Evolutionary conservation across 1,284 basidiomycete species (phyloP).

Genomic region (Schizophyllum commune): DNA sequence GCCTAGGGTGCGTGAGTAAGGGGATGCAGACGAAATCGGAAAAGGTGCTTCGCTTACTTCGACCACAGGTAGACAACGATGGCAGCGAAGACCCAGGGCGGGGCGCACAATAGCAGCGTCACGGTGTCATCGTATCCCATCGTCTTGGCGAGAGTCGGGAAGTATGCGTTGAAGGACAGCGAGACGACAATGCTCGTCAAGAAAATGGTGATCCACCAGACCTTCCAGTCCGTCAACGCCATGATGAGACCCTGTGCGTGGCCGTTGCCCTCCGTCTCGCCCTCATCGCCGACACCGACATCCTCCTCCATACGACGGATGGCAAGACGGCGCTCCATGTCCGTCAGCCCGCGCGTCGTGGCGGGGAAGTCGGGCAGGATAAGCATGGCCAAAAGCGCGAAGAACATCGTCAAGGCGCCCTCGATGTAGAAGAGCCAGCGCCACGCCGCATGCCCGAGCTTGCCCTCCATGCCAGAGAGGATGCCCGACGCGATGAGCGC

Average conservation of each 20-base stretch:
- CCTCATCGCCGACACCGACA: conserved; percentile 47
- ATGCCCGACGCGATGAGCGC: conserved; percentile 65
- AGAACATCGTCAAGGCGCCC: conserved; percentile 57
- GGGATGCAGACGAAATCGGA: neutral
- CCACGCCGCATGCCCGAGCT: conserved; percentile 66
- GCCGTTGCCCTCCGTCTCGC: conserved; percentile 30
- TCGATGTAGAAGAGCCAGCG: conserved; percentile 76
- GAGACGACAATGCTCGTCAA: conserved; percentile 43
- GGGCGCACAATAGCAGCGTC: conserved; percentile 68
- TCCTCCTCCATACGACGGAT: conserved; percentile 71
- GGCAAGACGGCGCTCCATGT: conserved; percentile 60
- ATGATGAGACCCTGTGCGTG: conserved; percentile 43
- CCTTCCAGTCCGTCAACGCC: conserved; percentile 64
- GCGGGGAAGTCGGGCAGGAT: conserved; percentile 74
- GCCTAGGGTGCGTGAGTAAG: neutral
- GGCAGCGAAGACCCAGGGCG: conserved; percentile 70
- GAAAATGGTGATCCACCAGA: conserved; percentile 58
- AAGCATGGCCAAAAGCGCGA: conserved; percentile 55
- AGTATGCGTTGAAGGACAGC: conserved; percentile 72
- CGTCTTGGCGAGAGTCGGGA: conserved; percentile 65
- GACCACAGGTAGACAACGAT: conserved; percentile 43
- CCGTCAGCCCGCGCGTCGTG: conserved; percentile 53
- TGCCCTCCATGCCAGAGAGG: conserved; percentile 59
- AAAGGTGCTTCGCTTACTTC: conserved; percentile 30
- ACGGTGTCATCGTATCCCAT: conserved; percentile 60